These are phyloP conservation scores for Cicer arietinum DNA, from an alignment of 306 rosid genomes.

Conservation along the genomic window DNA sequence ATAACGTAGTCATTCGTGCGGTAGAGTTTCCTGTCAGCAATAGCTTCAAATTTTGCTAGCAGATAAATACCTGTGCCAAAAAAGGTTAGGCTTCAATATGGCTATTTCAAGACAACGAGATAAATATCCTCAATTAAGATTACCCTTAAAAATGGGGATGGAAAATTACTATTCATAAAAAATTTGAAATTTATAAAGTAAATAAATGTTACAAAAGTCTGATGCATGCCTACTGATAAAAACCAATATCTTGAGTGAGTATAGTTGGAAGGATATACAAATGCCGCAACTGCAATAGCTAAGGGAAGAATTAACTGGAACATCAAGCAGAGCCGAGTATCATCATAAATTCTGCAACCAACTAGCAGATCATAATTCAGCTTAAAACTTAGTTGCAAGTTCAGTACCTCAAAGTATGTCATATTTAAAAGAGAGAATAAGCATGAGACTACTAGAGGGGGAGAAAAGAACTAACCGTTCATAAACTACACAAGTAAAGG, in stretches of 20 bases:
- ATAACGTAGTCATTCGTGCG: conserved; percentile 51
- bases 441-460: not conserved
- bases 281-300: conserved; percentile 57
- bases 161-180: not conserved
- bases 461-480: conserved; percentile 53
- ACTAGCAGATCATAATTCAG: conserved; percentile 50
- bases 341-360: conserved; percentile 64
- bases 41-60: conserved; percentile 68
- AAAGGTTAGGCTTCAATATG: conserved; percentile 1
- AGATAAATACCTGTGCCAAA: conserved; percentile 60
- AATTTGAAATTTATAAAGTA: not conserved
- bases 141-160: not conserved
- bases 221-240: conserved; percentile 57
- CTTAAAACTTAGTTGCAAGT: conserved; percentile 40
- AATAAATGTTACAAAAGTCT: conserved; percentile 17
- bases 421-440: conserved; percentile 23
- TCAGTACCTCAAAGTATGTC: conserved; percentile 23
- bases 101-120: not conserved
- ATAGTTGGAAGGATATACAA: conserved; percentile 57
- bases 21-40: conserved; percentile 65
- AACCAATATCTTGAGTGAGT: conserved; percentile 73
- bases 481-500: conserved; percentile 52
- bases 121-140: conserved; percentile 5
- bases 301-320: conserved; percentile 65
- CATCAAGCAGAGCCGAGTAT: conserved; percentile 60